phyloP scores from a whole-genome alignment of 2,329 filamentous ascomycete species.

The Colletotrichum spinosum region DNA sequence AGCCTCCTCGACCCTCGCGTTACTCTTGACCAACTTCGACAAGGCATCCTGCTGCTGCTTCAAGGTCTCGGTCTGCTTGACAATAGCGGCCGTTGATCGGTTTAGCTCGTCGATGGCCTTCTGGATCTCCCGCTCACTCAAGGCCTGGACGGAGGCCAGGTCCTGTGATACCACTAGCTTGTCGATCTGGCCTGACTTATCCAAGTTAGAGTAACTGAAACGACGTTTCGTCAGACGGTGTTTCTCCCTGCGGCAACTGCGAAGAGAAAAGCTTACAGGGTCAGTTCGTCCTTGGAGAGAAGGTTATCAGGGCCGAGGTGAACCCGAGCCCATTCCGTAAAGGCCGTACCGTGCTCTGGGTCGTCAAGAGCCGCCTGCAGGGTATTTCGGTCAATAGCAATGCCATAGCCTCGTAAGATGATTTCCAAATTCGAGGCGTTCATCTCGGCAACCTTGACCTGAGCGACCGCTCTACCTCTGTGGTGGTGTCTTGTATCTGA shows the following conservation, averaged over 20 bases:
- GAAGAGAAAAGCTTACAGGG: slow-evolving; percentile 53
- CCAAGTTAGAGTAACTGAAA: slow-evolving; percentile 61
- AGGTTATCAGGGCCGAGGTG: slow-evolving; percentile 64
- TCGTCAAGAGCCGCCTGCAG: slow-evolving; percentile 52
- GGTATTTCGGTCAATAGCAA: slow-evolving; percentile 48
- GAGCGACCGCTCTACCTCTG: too few species aligned
- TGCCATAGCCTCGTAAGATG: slow-evolving; percentile 46
- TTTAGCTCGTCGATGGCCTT: slow-evolving; percentile 73
- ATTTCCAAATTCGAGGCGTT: slow-evolving; percentile 34
- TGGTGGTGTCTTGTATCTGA: too few species aligned
- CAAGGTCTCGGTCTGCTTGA: slow-evolving; percentile 71
- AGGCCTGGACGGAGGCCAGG: slow-evolving; percentile 59
- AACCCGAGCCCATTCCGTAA: slow-evolving; percentile 61
- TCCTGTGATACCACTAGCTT: slow-evolving; percentile 58
- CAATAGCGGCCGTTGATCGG: slow-evolving; percentile 72
- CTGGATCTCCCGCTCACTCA: slow-evolving; percentile 70
- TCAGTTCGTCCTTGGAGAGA: slow-evolving; percentile 65
- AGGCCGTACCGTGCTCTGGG: slow-evolving; percentile 46
- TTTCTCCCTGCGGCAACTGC: neutral
- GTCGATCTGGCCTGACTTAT: slow-evolving; percentile 61
- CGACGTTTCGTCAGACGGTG: slow-evolving; percentile 28
- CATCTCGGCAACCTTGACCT: slow-evolving; percentile 3
- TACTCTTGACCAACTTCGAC: slow-evolving; percentile 60
- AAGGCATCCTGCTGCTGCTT: slow-evolving; percentile 72
- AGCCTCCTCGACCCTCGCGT: slow-evolving; percentile 48